Conservation (phyloP, 1,284 basidiomycete species). For the Fomes fomentarius region DNA sequence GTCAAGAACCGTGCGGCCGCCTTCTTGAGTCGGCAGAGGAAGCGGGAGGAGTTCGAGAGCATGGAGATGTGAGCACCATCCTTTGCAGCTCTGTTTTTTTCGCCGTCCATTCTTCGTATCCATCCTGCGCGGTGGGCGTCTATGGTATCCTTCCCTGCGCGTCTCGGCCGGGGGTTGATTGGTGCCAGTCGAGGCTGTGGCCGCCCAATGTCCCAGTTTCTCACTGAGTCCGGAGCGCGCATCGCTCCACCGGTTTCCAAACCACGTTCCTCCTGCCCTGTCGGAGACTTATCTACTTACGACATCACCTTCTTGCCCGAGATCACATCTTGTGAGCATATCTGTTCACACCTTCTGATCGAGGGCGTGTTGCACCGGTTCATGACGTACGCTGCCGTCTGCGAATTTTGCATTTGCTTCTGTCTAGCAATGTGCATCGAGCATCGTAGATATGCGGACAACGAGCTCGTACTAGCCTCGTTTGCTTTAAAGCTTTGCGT, state of each 20-base stretch:
- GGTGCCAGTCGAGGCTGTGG: not conserved
- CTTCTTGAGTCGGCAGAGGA: slow-evolving; percentile 87
- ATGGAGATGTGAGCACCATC: slow-evolving; percentile 76
- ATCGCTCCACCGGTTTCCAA: slow-evolving; percentile 2
- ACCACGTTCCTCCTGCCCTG: slow-evolving; percentile 3
- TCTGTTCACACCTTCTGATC: slow-evolving; percentile 12
- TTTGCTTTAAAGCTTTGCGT: too few species aligned
- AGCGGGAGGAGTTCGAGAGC: slow-evolving; percentile 89
- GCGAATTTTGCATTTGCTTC: too few species aligned
- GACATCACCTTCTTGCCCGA: slow-evolving; percentile 1
- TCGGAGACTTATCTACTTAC: not conserved
- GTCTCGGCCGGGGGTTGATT: not conserved
- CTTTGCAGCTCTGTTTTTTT: slow-evolving; percentile 23
- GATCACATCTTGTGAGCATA: slow-evolving; percentile 6
- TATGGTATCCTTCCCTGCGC: not conserved
- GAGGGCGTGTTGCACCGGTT: not conserved
- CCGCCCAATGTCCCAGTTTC: not conserved
- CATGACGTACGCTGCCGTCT: not conserved
- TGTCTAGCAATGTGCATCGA: too few species aligned
- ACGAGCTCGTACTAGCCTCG: too few species aligned
- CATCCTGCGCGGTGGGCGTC: not conserved
- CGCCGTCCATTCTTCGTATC: not conserved
- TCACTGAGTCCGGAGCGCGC: slow-evolving; percentile 5
- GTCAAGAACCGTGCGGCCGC: slow-evolving; percentile 93
- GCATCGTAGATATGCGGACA: too few species aligned